Evolutionary conservation across 73 alveolate genomes (phyloP).

Genomic region (Tetrahymena thermophila): DNA sequence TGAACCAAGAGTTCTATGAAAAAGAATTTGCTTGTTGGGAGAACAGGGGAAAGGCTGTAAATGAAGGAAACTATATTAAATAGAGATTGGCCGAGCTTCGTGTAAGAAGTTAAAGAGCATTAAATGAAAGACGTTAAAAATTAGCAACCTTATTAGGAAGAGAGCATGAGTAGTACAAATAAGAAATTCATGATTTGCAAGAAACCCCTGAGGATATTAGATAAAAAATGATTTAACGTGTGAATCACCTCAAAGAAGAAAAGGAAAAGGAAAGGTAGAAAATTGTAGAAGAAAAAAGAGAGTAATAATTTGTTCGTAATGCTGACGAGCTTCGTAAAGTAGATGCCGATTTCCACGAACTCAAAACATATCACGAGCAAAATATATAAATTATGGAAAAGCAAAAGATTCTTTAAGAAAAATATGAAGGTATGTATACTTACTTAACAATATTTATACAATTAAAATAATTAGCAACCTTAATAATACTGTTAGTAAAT

Average conservation of each 20-base stretch:
- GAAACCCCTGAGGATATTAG: constrained; percentile 40
- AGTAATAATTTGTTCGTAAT: constrained; percentile 10
- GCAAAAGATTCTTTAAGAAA: constrained; percentile 11
- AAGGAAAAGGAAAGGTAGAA: constrained; percentile 19
- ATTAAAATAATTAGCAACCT: neutral
- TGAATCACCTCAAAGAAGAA: constrained; percentile 9
- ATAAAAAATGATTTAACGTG: constrained; percentile 31
- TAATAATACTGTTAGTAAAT: neutral
- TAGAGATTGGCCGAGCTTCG: constrained; percentile 18
- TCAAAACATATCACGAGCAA: constrained; percentile 17
- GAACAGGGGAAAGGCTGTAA: constrained; percentile 32
- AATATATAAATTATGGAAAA: constrained; percentile 32
- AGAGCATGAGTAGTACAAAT: constrained; percentile 27
- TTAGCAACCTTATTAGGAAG: constrained; percentile 1
- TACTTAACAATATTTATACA: neutral
- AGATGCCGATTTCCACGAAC: constrained; percentile 15
- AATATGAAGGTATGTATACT: constrained; percentile 40
- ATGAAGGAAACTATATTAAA: constrained; percentile 6
- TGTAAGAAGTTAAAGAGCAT: neutral
- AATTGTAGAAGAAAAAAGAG: constrained; percentile 1
- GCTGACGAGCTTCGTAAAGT: constrained; percentile 38
- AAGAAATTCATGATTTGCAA: constrained; percentile 22
- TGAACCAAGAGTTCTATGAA: constrained; percentile 26
- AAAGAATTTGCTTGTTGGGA: constrained; percentile 37
- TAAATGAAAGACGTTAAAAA: constrained; percentile 28